phyloP scores from a whole-genome alignment of 306 rosid genomes.

The Acacia melanoxylon region DNA sequence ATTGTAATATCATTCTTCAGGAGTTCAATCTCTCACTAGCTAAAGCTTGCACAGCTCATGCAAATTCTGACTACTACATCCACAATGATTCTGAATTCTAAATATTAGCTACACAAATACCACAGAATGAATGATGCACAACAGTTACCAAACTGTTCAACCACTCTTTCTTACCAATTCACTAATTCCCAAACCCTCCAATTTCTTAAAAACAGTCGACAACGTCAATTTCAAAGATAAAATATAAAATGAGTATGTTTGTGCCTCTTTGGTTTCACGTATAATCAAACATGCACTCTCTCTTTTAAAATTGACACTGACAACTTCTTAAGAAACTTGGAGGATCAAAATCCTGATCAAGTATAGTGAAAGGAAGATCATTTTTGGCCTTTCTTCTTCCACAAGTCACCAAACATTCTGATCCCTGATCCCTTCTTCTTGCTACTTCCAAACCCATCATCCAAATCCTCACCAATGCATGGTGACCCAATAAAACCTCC shows the following conservation, averaged over 20 bases:
- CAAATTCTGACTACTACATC: conserved; percentile 17
- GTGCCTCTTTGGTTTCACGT: not conserved
- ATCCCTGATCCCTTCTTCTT: conserved; percentile 83
- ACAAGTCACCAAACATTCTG: conserved; percentile 79
- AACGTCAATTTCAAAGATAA: not conserved
- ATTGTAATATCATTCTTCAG: conserved; percentile 7
- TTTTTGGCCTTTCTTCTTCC: conserved; percentile 82
- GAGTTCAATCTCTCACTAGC: conserved; percentile 27
- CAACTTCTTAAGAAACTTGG: not conserved
- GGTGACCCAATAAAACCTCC: conserved; percentile 70
- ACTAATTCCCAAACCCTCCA: not conserved
- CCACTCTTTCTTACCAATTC: conserved; percentile 28
- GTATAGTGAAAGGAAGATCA: conserved; percentile 20
- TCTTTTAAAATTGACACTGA: not conserved
- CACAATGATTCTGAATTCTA: conserved; percentile 22
- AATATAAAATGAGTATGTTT: not conserved
- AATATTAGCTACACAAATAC: conserved; percentile 36
- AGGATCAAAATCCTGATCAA: not conserved
- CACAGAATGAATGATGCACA: conserved; percentile 32
- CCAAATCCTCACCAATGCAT: conserved; percentile 58
- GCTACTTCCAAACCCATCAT: conserved; percentile 65
- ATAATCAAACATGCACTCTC: not conserved
- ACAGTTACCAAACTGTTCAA: conserved; percentile 58
- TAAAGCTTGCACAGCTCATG: conserved; percentile 25
- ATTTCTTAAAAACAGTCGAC: not conserved